phyloP scores from a whole-genome alignment of 2,329 filamentous ascomycete species.

The Clonostachys solani region DNA sequence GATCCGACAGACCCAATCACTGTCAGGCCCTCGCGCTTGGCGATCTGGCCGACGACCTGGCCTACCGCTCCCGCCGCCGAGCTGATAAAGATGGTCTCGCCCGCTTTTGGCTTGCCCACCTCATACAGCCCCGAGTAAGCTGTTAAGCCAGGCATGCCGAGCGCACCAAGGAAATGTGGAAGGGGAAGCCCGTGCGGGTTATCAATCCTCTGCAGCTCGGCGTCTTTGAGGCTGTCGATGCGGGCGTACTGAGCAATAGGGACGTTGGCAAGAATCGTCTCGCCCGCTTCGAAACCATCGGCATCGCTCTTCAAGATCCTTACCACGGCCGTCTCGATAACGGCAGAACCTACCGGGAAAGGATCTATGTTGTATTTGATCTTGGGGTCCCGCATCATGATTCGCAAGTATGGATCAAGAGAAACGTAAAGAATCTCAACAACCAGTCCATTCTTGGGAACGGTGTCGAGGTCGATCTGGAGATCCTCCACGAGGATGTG shows the following conservation, averaged over 20 bases:
- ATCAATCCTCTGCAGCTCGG: conserved; percentile 45
- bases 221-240: conserved; percentile 38
- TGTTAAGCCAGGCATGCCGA: conserved; percentile 59
- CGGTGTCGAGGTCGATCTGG: conserved; percentile 51
- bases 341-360: conserved; percentile 57
- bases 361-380: conserved; percentile 52
- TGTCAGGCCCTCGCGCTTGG: conserved; percentile 73
- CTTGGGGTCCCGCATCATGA: conserved; percentile 64
- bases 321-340: conserved; percentile 60
- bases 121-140: conserved; percentile 67
- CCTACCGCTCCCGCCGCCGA: conserved; percentile 77
- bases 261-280: conserved; percentile 54
- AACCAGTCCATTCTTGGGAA: conserved; percentile 61
- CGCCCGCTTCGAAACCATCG: conserved; percentile 59
- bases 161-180: conserved; percentile 66
- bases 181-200: conserved; percentile 65
- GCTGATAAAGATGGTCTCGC: conserved; percentile 72
- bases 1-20: conserved; percentile 75
- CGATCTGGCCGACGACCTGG: conserved; percentile 75
- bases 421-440: conserved; percentile 70
- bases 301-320: conserved; percentile 69
- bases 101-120: conserved; percentile 58
- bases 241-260: conserved; percentile 66
- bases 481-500: conserved; percentile 58
- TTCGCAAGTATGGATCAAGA: conserved; percentile 82